Conservation (phyloP, 164 flowering plant genomes). For the Chimonanthus salicifolius region DNA sequence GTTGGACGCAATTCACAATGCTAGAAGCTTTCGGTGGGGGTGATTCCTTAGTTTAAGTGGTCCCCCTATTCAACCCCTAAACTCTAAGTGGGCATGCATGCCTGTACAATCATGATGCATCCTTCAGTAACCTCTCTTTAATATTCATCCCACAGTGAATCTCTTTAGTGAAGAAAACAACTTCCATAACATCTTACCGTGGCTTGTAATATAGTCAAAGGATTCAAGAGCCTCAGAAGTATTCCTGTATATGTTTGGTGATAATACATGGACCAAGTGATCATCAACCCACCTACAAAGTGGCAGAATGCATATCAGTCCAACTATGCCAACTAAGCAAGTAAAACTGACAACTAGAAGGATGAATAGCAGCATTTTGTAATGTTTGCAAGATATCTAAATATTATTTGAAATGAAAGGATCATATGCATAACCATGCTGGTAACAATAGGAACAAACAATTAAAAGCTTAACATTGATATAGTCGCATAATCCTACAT, state of each 20-base stretch:
- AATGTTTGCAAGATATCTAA: background rate
- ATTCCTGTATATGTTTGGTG: slow-evolving; percentile 77
- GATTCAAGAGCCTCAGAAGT: slow-evolving; percentile 81
- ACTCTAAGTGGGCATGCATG: no score
- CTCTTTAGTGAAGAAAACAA: background rate
- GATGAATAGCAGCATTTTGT: no score
- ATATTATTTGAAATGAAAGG: background rate
- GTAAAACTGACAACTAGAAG: background rate
- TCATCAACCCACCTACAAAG: slow-evolving; percentile 79
- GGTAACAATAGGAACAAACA: no score
- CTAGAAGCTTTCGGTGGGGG: no score
- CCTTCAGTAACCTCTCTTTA: no score
- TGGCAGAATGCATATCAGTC: background rate
- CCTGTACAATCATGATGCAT: no score
- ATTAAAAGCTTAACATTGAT: background rate
- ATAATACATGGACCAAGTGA: slow-evolving; percentile 78
- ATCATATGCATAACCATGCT: background rate
- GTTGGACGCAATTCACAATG: no score
- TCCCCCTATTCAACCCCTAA: no score
- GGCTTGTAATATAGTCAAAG: slow-evolving; percentile 71
- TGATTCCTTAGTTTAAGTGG: no score
- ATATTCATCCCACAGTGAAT: background rate
- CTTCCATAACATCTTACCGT: slow-evolving; percentile 37
- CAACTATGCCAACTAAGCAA: background rate
- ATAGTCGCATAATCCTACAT: no score